A percentile compares a stretch with the other conserved stretches of the same genome.
Conservation (phyloP, 176 grass and related monocot species). For the Zea luxurians region DNA sequence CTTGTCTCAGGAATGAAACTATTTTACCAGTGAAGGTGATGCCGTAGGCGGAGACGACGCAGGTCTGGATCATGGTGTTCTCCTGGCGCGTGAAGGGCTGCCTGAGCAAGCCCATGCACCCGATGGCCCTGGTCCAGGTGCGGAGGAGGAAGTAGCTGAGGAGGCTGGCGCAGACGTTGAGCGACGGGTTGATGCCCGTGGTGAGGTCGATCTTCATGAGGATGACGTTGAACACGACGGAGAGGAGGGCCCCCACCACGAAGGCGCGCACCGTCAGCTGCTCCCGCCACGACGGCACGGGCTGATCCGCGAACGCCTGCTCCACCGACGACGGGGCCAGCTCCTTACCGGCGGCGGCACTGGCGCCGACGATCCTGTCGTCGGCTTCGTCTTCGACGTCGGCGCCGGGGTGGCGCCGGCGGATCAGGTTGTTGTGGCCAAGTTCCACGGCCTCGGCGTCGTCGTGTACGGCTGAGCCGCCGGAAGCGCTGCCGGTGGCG, state of each 20-base stretch:
- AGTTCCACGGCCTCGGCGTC: slow-evolving; percentile 28
- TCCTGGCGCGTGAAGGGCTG: slow-evolving; percentile 71
- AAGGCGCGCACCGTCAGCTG: slow-evolving; percentile 76
- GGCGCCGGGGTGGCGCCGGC: slow-evolving; percentile 22
- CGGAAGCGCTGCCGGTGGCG: neutral
- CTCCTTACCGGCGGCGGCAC: neutral
- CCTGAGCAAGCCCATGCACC: slow-evolving; percentile 34
- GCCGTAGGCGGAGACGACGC: slow-evolving; percentile 63
- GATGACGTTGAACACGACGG: slow-evolving; percentile 62
- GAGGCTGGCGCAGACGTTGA: slow-evolving; percentile 74
- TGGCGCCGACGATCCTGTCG: neutral
- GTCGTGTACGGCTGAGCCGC: neutral
- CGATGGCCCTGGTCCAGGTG: slow-evolving; percentile 53
- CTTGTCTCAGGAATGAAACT: neutral
- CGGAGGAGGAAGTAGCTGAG: slow-evolving; percentile 67
- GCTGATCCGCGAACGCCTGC: slow-evolving; percentile 42
- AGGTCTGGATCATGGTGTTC: slow-evolving; percentile 84
- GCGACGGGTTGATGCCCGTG: slow-evolving; percentile 78
- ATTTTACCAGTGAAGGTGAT: slow-evolving; percentile 68
- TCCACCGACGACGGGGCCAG: slow-evolving; percentile 48
- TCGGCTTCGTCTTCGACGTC: neutral
- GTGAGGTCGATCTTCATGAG: slow-evolving; percentile 91
- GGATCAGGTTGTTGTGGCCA: slow-evolving; percentile 21
- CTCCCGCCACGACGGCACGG: slow-evolving; percentile 62
- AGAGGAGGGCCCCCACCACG: slow-evolving; percentile 53